Evolutionary conservation across 106 monocot species (phyloP), one percentile per base, ranked within the genome.

Genomic region (Acanthochlamys bracteata): DNA sequence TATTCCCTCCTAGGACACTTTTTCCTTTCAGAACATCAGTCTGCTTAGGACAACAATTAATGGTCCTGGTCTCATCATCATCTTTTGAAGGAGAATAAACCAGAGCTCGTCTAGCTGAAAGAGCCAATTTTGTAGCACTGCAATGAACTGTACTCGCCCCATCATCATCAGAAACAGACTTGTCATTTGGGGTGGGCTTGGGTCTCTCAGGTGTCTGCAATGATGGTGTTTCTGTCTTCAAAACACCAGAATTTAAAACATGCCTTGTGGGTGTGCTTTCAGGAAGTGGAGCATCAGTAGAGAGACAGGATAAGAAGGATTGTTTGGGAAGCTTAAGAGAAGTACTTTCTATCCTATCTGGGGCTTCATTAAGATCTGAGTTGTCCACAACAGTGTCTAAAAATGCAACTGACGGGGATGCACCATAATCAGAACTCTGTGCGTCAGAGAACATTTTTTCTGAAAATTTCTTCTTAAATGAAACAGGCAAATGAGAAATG

Each of bases 171-270:
- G 21, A 53, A 52, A 42, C 52, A 39, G 47, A 33, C 53, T 72
- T 88, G 24, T 80, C 59, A 33, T 54, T 13, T 0, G 78, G 66
- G 16, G 69, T 68, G 42, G 64, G 72, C 53, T 80, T 20, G 49
- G 81, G 60, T 72, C 84, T 81, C 64, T 70, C 52, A 3, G 88
- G 88, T 41, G 78, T 81, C 67, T 64, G 75, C 70, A 68, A 60
- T 49, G 46, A 71, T 41, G 84, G 88, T 56, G 88, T 89, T 73
- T 71, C 63, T 25, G 33, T 53, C 11, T 70, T 66, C 23, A 67
- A 17, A 16, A 25, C 25, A 53, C 53, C 43, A 45, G 16, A 53
- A 20, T 49, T 57, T 33, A 64, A 42, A 15, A 26, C 69, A 59
- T 12, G 11, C 64, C 77, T 81, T 45, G 27, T 55, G 60, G 83